phyloP scores from a whole-genome alignment of 2,329 filamentous ascomycete species.

The Ophiostoma ips region DNA sequence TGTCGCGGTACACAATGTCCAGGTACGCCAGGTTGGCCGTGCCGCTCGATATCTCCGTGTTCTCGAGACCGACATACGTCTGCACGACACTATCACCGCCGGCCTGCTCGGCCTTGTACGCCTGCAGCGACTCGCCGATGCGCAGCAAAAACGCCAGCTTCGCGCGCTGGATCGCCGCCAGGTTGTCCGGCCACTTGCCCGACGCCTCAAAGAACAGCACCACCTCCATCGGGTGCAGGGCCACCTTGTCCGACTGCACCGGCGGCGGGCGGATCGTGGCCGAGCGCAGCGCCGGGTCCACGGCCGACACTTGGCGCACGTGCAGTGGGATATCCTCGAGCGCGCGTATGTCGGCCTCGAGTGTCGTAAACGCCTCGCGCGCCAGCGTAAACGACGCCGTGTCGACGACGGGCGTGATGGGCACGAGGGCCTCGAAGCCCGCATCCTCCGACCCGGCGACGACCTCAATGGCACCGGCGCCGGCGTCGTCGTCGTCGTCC shows the following conservation, averaged over 20 bases:
- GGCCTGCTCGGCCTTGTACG: slow-evolving; percentile 27
- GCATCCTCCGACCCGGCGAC: slow-evolving; percentile 22
- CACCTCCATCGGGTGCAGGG: slow-evolving; percentile 52
- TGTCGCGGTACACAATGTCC: slow-evolving; percentile 62
- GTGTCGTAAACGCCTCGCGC: slow-evolving; percentile 52
- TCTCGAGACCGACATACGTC: slow-evolving; percentile 69
- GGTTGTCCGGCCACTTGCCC: slow-evolving; percentile 81
- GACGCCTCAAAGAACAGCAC: slow-evolving; percentile 89
- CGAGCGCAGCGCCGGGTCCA: slow-evolving; percentile 60
- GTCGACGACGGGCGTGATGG: slow-evolving; percentile 31
- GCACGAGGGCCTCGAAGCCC: slow-evolving; percentile 35
- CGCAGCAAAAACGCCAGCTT: slow-evolving; percentile 82
- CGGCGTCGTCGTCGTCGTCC: slow-evolving; percentile 38
- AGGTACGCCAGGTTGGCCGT: slow-evolving; percentile 69
- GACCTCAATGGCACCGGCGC: slow-evolving; percentile 25
- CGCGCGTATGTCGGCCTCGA: slow-evolving; percentile 64
- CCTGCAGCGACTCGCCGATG: slow-evolving; percentile 56
- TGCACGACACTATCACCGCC: slow-evolving; percentile 33
- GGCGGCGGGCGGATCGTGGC: slow-evolving; percentile 45
- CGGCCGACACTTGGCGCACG: slow-evolving; percentile 63
- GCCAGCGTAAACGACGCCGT: slow-evolving; percentile 51
- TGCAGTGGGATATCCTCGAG: slow-evolving; percentile 80
- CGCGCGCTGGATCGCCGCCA: slow-evolving; percentile 80
- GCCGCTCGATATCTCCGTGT: slow-evolving; percentile 62
- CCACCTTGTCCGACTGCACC: slow-evolving; percentile 29